These are phyloP conservation scores for Candida qinlingensis DNA, from an alignment of 805 yeast genomes.

Conservation along the genomic window DNA sequence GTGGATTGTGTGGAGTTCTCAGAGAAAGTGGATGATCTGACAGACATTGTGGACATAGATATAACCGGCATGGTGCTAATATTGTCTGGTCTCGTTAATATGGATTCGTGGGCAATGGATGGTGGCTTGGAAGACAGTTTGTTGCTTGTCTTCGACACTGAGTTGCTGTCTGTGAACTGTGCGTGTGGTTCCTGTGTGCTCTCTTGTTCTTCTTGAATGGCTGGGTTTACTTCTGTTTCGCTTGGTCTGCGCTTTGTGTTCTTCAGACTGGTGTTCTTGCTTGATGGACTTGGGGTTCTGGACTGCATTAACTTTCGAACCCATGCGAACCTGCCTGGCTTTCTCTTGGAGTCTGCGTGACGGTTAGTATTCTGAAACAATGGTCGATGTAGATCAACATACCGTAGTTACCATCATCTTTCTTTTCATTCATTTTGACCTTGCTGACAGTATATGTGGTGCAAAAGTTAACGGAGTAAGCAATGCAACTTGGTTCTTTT, in stretches of 20 bases:
- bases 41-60: constrained; percentile 30
- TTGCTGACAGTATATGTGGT: too few relatives aligned
- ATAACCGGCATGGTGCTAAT: constrained; percentile 29
- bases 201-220: not conserved
- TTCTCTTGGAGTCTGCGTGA: constrained; percentile 1
- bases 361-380: too few relatives aligned
- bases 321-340: constrained; percentile 16
- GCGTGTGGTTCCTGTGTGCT: too few relatives aligned
- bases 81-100: constrained; percentile 17
- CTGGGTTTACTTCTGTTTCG: not conserved
- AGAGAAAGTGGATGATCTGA: constrained; percentile 33
- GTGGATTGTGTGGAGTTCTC: constrained; percentile 32
- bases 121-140: not conserved
- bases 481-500: too few relatives aligned
- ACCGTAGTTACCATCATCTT: too few relatives aligned
- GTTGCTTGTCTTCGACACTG: not conserved
- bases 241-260: not conserved
- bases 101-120: constrained; percentile 12
- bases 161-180: too few relatives aligned
- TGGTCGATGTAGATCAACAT: too few relatives aligned
- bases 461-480: too few relatives aligned
- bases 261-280: not conserved
- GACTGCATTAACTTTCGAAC: constrained; percentile 16
- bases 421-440: too few relatives aligned
- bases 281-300: not conserved